Base-by-base conservation (phyloP, 2,329 filamentous ascomycete genomes). In the Aspergillus bombycis region DNA sequence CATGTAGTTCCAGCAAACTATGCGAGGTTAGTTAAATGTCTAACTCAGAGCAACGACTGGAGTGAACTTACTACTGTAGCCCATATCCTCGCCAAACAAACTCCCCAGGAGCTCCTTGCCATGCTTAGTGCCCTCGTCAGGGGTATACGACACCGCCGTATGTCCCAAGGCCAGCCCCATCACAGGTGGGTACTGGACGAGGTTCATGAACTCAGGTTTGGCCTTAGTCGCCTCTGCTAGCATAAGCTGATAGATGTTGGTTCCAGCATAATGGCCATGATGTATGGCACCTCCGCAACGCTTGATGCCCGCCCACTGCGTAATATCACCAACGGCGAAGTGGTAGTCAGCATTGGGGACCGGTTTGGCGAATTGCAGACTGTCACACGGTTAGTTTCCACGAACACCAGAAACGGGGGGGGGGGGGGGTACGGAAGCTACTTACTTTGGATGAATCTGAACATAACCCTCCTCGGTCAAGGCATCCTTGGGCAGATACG, bases 241-340 rank as follows among this genome's bases (percentile, higher is more conserved):
- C 72, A 91, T 87, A 28, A 82, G 79, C 77, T 90, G 85, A 77
- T 91, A 85, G 60, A 91, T 84, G 73, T 94, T 94, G 59, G 84
- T 77, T 8, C 87, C 90, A 3, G 86, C 85, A 65, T 85, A 82
- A 71, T 88, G 86, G 43, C 91, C 91, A 82, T 89, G 88, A 72
- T 91, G 86, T 85, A 94, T 91, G 38, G 91, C 91, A 19, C 83
- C 86, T 28, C 91, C 91, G 70, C 89, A 92, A 52, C 91, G 89
- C 81, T 93, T 94, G 79, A 94, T 93, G 50, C 91, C 91, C 0
- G 89, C 85, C 91, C 91, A 94, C 55, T 82, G 80, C 36, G 85
- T 85, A 19, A 91, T 80, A 72, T 94, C 91, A 19, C 91, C 91
- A 28, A 87, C 82, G 14, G 88, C 90, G 70, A 89, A 91, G 75